These are phyloP conservation scores for Rostrohypoxylon terebratum DNA, from an alignment of 495 filamentous ascomycete genomes.

Conservation along the genomic window DNA sequence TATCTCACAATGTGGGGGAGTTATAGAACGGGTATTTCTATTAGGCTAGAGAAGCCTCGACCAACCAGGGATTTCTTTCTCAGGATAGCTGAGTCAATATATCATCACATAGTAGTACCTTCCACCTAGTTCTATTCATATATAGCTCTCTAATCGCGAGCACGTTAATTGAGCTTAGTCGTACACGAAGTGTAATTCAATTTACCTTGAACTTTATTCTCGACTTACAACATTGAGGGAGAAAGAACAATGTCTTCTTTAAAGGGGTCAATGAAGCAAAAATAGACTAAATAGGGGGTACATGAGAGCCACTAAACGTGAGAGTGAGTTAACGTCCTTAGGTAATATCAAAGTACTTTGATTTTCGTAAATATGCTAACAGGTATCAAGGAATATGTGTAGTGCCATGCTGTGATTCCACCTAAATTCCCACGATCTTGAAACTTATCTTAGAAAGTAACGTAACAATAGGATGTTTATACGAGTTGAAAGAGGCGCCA, in stretches of 20 bases:
- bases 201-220: neutral
- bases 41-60: too few relatives aligned
- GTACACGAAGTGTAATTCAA: neutral
- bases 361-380: neutral
- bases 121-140: too few relatives aligned
- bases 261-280: neutral
- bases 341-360: too few relatives aligned
- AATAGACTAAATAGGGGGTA: neutral
- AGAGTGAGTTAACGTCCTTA: neutral
- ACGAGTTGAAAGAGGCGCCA: neutral
- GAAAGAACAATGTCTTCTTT: neutral
- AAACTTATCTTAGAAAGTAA: neutral
- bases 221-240: neutral
- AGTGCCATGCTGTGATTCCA: neutral
- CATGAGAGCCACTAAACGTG: neutral
- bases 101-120: too few relatives aligned
- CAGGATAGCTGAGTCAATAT: too few relatives aligned
- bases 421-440: neutral
- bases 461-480: neutral
- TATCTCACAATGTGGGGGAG: too few relatives aligned
- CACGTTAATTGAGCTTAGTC: too few relatives aligned
- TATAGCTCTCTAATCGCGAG: too few relatives aligned
- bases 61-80: too few relatives aligned
- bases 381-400: neutral
- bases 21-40: too few relatives aligned